Percentiles rank a stretch among this genome's conserved stretches.
These are phyloP conservation scores for Aspergillus versicolor DNA, from an alignment of 2,329 filamentous ascomycete species.

Conservation along the genomic window DNA sequence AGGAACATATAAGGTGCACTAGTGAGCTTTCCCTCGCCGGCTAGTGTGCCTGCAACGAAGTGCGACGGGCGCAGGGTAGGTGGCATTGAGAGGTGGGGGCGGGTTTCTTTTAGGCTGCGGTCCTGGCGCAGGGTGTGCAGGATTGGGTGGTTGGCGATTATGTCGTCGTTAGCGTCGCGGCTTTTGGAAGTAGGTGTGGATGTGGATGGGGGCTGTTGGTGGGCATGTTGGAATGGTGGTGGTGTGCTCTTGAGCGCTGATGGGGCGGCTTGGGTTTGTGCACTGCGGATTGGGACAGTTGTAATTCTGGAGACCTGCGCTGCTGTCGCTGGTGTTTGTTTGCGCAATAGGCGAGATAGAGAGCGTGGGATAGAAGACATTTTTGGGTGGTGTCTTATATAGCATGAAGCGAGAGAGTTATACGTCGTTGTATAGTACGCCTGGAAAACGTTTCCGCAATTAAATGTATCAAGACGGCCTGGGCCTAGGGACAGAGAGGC, in stretches of 20 bases:
- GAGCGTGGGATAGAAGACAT: conserved; percentile 10
- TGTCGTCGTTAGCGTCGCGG: neutral
- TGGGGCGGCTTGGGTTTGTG: conserved; percentile 7
- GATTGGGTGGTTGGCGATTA: conserved; percentile 58
- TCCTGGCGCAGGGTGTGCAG: conserved; percentile 64
- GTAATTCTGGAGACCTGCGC: no score
- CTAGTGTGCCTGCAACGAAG: conserved; percentile 74
- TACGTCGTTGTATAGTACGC: neutral
- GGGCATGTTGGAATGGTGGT: conserved; percentile 10
- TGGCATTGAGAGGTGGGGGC: conserved; percentile 83
- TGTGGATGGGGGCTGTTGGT: neutral
- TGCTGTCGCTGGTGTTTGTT: conserved; percentile 1
- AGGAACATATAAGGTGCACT: conserved; percentile 66
- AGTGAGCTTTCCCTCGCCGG: conserved; percentile 69
- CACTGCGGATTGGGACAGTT: neutral
- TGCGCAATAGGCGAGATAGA: conserved; percentile 9
- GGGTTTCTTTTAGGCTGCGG: conserved; percentile 66
- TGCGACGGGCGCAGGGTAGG: conserved; percentile 65
- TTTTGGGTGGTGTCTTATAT: neutral
- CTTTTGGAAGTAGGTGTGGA: neutral
- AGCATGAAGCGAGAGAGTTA: neutral
- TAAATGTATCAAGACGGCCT: neutral
- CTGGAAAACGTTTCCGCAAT: neutral
- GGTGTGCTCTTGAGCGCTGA: conserved; percentile 5
- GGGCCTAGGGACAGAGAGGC: neutral